A percentile compares a stretch with the other conserved stretches of the same genome.
phyloP scores from a whole-genome alignment of 2,329 filamentous ascomycete species.

The Fusarium mangiferae region DNA sequence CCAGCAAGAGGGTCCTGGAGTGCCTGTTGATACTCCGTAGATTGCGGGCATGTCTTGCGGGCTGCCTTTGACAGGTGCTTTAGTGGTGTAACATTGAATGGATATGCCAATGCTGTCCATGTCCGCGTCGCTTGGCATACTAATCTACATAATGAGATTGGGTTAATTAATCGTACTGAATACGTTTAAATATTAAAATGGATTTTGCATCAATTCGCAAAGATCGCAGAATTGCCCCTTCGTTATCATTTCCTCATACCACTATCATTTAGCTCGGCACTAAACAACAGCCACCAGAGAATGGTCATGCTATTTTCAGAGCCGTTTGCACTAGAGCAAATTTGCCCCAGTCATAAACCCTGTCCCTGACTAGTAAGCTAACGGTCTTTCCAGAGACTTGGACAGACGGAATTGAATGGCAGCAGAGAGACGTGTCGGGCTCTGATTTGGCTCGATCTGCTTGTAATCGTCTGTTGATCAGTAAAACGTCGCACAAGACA shows the following conservation, averaged over 20 bases:
- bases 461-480: neutral
- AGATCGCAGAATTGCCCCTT: neutral
- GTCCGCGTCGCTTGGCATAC: neutral
- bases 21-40: neutral
- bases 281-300: neutral
- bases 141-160: neutral
- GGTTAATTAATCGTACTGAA: neutral
- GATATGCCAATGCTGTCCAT: neutral
- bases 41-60: neutral
- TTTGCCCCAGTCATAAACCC: neutral
- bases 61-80: neutral
- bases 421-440: neutral
- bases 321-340: neutral
- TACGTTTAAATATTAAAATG: neutral
- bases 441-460: neutral
- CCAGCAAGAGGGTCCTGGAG: neutral
- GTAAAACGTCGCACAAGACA: neutral
- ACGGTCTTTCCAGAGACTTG: neutral
- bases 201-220: neutral
- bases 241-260: neutral
- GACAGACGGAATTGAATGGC: neutral
- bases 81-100: neutral
- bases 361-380: neutral
- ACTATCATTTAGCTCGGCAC: neutral
- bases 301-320: neutral